Base-by-base conservation (phyloP, 1,139 yeast species). In the Yamadazyma dushanensis region DNA sequence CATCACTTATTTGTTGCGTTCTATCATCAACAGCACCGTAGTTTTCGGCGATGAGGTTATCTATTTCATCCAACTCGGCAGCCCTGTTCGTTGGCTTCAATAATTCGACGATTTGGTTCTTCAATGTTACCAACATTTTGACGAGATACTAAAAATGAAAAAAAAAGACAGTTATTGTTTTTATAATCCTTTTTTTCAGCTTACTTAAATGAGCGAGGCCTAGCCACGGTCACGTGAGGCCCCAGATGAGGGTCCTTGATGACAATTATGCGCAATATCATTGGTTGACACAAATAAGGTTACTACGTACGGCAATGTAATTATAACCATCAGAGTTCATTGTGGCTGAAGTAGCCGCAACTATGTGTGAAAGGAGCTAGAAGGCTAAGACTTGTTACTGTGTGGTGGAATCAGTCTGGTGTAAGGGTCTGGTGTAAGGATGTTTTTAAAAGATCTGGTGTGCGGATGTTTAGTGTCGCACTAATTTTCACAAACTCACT, bases 1-100 rank as follows among this genome's bases (percentile, higher is more conserved):
- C 73, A 37, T 62, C 60, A 25, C 68, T 67, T 8, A 58, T 49
- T 37, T 58, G 58, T 38, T 63, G 69, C 4, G 61, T 65, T 38
- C 76, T 55, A 40, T 66, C 72, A n/a, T 27, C 20, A 11, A 41
- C 55, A n/a, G 73, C 48, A 3, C 75, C 74, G 44, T 69, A 69
- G 10, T 72, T 72, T 32, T 56, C 52, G 20, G 62, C 59, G 33
- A 70, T 58, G 32, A 68, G 56, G 17, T 59, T 47, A 34, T 69
- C 64, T 7, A 62, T 69, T 31, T 63, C 54, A 13, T 52, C 60
- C 36, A 63, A 53, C 36, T 66, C 70, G 14, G 56, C 65, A 35
- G 57, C 66, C 23, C 61, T 51, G 28, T 50, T 44, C 20, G 41
- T 39, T 30, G 27, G 15, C 33, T 49, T 45, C 36, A 66, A 47